phyloP scores from a whole-genome alignment of 257 asterid species.

The Gentiana straminea region DNA sequence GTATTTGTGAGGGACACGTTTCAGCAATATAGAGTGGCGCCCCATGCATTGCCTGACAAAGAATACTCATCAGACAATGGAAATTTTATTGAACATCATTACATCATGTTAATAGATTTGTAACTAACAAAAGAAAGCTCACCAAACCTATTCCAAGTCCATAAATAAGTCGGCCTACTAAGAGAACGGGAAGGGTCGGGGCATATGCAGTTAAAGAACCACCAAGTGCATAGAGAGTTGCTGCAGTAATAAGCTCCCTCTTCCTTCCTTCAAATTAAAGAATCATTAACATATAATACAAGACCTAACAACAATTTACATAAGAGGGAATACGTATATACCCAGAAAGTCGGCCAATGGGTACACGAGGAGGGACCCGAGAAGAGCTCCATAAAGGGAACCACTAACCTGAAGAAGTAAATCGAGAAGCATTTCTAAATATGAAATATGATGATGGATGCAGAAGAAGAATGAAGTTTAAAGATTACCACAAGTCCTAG shows the following conservation, averaged over 20 bases:
- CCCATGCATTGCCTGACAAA: slow-evolving; percentile 93
- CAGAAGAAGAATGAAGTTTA: not conserved
- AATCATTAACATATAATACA: not conserved
- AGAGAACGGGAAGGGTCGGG: slow-evolving; percentile 71
- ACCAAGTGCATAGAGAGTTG: slow-evolving; percentile 55
- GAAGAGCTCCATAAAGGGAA: slow-evolving; percentile 97
- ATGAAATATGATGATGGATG: not conserved
- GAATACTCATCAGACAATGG: slow-evolving; percentile 12
- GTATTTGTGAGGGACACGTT: slow-evolving; percentile 90
- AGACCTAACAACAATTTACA: slow-evolving; percentile 7
- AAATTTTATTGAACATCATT: not conserved
- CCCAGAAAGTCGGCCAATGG: slow-evolving; percentile 93
- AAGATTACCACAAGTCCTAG: slow-evolving; percentile 80
- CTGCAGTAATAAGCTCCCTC: slow-evolving; percentile 78
- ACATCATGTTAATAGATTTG: not conserved
- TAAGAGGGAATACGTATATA: slow-evolving; percentile 20
- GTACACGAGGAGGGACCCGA: slow-evolving; percentile 72
- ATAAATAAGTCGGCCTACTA: slow-evolving; percentile 64
- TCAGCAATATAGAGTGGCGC: slow-evolving; percentile 98
- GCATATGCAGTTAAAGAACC: slow-evolving; percentile 73
- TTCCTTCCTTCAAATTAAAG: slow-evolving; percentile 60
- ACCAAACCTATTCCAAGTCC: slow-evolving; percentile 99
- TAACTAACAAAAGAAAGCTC: slow-evolving; percentile 13
- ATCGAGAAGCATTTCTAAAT: slow-evolving; percentile 5
- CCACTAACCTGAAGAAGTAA: slow-evolving; percentile 73